Evolutionary conservation across 2,329 filamentous ascomycete genomes (phyloP).

Genomic region (Apiospora koreana): DNA sequence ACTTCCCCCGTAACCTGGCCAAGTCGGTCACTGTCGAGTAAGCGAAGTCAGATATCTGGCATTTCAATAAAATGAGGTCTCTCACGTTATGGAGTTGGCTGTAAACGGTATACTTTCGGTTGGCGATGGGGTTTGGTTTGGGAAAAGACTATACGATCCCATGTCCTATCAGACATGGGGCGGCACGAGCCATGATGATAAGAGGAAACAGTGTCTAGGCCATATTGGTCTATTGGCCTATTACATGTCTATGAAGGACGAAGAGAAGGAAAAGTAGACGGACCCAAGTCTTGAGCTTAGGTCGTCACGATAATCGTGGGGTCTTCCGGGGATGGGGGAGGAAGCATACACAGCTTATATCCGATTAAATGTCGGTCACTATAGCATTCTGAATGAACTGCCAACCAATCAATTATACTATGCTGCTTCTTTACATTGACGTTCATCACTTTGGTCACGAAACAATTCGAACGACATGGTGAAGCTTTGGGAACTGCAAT

Average conservation of each 20-base stretch:
- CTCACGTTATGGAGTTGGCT: constrained; percentile 6
- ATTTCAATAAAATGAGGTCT: not conserved
- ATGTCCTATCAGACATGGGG: not conserved
- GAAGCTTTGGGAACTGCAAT: not conserved
- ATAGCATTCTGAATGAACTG: constrained; percentile 4
- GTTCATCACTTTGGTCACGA: not conserved
- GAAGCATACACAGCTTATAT: not conserved
- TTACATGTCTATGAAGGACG: not conserved
- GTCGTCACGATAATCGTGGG: constrained; percentile 1
- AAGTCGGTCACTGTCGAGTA: constrained; percentile 99
- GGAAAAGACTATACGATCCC: constrained; percentile 7
- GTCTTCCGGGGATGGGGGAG: not conserved
- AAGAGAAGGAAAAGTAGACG: not conserved
- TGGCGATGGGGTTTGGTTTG: constrained; percentile 5
- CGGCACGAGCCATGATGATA: constrained; percentile 6
- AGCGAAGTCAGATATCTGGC: not conserved
- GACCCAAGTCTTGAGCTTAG: not conserved
- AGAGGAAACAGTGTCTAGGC: constrained; percentile 1
- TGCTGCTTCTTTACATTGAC: not conserved
- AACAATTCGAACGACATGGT: not conserved
- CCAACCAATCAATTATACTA: not conserved
- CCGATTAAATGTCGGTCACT: not conserved
- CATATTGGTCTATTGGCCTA: not conserved
- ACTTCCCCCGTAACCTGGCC: constrained; percentile 97
- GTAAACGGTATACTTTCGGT: constrained; percentile 7